phyloP scores from a whole-genome alignment of 2,329 filamentous ascomycete genomes.

The Thelonectria rubi region DNA sequence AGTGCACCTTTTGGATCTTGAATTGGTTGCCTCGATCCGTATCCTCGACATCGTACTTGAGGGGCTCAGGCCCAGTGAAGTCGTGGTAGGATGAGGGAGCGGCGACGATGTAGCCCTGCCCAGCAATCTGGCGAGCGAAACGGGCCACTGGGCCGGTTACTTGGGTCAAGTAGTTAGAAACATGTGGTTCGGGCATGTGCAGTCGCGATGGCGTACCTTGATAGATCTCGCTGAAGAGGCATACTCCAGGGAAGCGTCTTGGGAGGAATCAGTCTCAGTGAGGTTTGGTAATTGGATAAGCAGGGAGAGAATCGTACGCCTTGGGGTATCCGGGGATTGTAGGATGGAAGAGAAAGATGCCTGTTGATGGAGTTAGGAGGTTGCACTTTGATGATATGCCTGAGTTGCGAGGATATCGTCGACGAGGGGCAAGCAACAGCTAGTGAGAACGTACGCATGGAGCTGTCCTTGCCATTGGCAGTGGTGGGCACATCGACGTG shows the following conservation, averaged over 20 bases:
- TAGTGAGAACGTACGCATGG: slow-evolving; percentile 57
- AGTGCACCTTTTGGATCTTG: slow-evolving; percentile 78
- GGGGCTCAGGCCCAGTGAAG: slow-evolving; percentile 83
- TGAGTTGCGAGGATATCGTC: too few relatives aligned
- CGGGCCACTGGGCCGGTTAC: slow-evolving; percentile 90
- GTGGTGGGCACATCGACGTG: slow-evolving; percentile 60
- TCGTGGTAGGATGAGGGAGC: slow-evolving; percentile 93
- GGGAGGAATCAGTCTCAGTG: slow-evolving; percentile 16
- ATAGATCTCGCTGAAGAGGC: slow-evolving; percentile 93
- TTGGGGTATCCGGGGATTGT: slow-evolving; percentile 85
- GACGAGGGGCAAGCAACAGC: neutral
- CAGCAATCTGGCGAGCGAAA: slow-evolving; percentile 90
- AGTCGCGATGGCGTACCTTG: slow-evolving; percentile 69
- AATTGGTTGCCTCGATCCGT: slow-evolving; percentile 88
- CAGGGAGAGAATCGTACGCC: slow-evolving; percentile 64
- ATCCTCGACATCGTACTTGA: slow-evolving; percentile 86
- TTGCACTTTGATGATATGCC: slow-evolving; percentile 25
- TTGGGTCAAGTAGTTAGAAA: slow-evolving; percentile 45
- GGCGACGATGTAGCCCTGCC: slow-evolving; percentile 92
- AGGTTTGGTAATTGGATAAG: neutral
- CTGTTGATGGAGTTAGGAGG: slow-evolving; percentile 54
- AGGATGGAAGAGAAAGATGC: slow-evolving; percentile 90
- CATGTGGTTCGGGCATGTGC: slow-evolving; percentile 2
- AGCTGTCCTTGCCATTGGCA: slow-evolving; percentile 62
- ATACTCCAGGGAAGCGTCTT: slow-evolving; percentile 81